Evolutionary conservation across 208 protist species (phyloP).

Genomic region (Leishmania arabica): DNA sequence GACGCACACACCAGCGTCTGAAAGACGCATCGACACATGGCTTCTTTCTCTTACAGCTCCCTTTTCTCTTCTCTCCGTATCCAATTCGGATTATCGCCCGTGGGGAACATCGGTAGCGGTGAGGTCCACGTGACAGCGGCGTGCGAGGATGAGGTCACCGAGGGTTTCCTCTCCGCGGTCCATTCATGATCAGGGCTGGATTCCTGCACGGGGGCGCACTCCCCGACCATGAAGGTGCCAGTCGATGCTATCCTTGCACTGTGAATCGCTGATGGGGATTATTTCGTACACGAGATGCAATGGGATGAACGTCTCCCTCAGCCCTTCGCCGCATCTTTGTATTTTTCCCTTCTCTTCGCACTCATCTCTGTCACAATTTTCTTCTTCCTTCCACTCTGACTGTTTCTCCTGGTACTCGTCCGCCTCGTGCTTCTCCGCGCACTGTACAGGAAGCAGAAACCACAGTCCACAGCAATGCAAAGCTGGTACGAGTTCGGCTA

Average conservation of each 20-base stretch:
- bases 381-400: neutral
- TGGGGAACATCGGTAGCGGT: neutral
- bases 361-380: neutral
- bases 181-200: neutral
- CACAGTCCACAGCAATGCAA: slow-evolving; percentile 40
- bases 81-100: neutral
- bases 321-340: neutral
- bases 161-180: neutral
- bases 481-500: slow-evolving; percentile 88
- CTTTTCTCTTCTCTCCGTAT: neutral
- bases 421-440: slow-evolving; percentile 1
- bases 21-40: neutral
- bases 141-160: neutral
- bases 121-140: neutral
- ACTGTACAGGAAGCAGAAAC: neutral
- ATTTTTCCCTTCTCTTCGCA: neutral
- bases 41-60: neutral
- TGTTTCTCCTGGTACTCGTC: neutral
- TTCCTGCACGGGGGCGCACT: neutral
- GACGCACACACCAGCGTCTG: neutral
- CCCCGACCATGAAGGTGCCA: neutral
- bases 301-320: neutral
- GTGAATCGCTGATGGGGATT: neutral
- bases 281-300: neutral
- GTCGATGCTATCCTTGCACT: neutral